Conservation (phyloP, 1,284 basidiomycete genomes). For the Cutaneotrichosporon curvatum region DNA sequence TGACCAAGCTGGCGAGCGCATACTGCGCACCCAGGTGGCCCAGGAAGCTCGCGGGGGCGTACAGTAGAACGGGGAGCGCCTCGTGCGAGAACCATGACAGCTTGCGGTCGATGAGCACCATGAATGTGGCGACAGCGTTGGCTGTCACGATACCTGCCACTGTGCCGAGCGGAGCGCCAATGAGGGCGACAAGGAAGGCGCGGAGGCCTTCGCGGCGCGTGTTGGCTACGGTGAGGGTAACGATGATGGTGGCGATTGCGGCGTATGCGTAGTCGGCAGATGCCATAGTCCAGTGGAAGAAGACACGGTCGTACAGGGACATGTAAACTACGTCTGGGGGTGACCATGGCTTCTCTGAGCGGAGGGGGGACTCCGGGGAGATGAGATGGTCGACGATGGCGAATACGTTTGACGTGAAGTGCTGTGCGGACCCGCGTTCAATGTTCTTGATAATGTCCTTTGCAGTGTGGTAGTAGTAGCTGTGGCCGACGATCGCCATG, state of each 20-base stretch:
- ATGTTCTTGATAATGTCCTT: slow-evolving; percentile 31
- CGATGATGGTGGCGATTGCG: slow-evolving; percentile 46
- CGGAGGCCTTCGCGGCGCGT: slow-evolving; percentile 36
- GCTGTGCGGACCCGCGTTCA: slow-evolving; percentile 50
- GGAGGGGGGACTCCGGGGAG: slow-evolving; percentile 35
- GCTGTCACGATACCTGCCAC: slow-evolving; percentile 54
- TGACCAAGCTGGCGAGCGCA: slow-evolving; percentile 24
- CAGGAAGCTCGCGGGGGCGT: slow-evolving; percentile 62
- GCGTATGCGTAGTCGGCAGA: slow-evolving; percentile 67
- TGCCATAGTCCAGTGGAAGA: slow-evolving; percentile 62
- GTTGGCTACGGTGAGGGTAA: slow-evolving; percentile 40
- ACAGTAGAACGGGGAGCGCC: slow-evolving; percentile 64
- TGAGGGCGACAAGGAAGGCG: slow-evolving; percentile 49
- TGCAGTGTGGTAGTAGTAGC: slow-evolving; percentile 84
- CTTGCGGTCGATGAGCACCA: slow-evolving; percentile 60
- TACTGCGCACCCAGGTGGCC: slow-evolving; percentile 41
- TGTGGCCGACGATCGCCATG: slow-evolving; percentile 85
- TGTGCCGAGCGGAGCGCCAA: slow-evolving; percentile 50
- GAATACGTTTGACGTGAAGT: slow-evolving; percentile 87
- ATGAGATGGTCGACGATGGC: slow-evolving; percentile 77
- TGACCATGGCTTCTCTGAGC: slow-evolving; percentile 28
- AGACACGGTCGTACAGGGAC: slow-evolving; percentile 60
- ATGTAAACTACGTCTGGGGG: slow-evolving; percentile 58
- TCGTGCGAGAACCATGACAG: slow-evolving; percentile 59
- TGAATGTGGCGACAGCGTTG: slow-evolving; percentile 66